Percentiles rank a stretch among this genome's conserved stretches.
Conservation (phyloP, 352 stramenopile genomes). For the Globisporangium abappressorium region DNA sequence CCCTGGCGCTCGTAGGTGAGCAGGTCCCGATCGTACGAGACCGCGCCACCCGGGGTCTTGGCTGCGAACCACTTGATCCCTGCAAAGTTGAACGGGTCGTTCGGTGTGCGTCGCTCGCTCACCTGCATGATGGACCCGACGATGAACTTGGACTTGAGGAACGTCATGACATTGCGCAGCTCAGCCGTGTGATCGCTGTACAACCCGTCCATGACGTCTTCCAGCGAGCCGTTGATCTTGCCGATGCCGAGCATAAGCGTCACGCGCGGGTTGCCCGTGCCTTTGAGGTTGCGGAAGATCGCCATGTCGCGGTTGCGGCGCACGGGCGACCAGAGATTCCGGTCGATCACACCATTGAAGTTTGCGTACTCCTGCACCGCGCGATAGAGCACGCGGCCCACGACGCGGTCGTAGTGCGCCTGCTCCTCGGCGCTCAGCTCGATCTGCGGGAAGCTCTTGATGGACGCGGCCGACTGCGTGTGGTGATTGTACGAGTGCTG, state of each 20-base stretch:
- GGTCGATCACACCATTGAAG: slow-evolving; percentile 16
- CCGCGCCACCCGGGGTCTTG: slow-evolving; percentile 23
- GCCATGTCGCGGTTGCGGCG: slow-evolving; percentile 31
- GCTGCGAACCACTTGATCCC: slow-evolving; percentile 43
- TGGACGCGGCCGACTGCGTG: not conserved
- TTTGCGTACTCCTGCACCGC: slow-evolving; percentile 26
- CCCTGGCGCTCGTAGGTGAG: slow-evolving; percentile 53
- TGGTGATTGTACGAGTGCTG: not conserved
- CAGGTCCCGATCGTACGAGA: slow-evolving; percentile 39
- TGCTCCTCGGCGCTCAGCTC: slow-evolving; percentile 25
- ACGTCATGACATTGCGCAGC: slow-evolving; percentile 37
- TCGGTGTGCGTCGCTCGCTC: slow-evolving; percentile 24
- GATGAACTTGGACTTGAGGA: slow-evolving; percentile 29
- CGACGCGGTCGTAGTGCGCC: slow-evolving; percentile 27
- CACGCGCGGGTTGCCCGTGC: slow-evolving; percentile 30
- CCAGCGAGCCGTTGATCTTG: slow-evolving; percentile 31
- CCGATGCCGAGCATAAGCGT: slow-evolving; percentile 30
- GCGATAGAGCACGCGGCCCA: slow-evolving; percentile 25
- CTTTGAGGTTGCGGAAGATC: slow-evolving; percentile 46
- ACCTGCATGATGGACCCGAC: slow-evolving; percentile 37
- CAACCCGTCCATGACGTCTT: slow-evolving; percentile 47
- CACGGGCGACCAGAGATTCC: slow-evolving; percentile 37
- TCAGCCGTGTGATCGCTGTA: slow-evolving; percentile 38
- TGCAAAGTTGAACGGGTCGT: slow-evolving; percentile 37
- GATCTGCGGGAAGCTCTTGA: slow-evolving; percentile 7